Percentiles rank a stretch among this genome's conserved stretches.
Conservation (phyloP, 1,284 basidiomycete genomes). For the Testicularia cyperi region DNA sequence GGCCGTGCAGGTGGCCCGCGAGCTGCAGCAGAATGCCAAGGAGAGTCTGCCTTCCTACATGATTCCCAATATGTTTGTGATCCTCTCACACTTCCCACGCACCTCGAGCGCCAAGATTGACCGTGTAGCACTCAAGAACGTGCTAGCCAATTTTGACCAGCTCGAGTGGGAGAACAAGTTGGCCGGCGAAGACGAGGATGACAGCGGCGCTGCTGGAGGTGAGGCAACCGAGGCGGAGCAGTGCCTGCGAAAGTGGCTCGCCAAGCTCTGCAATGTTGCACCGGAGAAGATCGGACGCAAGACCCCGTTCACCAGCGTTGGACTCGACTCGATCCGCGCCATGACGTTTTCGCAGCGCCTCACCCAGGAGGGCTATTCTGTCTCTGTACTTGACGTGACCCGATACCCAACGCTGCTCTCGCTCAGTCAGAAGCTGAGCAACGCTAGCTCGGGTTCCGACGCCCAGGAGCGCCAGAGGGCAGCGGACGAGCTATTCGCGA, state of each 20-base stretch:
- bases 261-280: constrained; percentile 42
- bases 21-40: constrained; percentile 40
- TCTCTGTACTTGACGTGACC: constrained; percentile 57
- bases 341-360: constrained; percentile 52
- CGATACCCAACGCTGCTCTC: constrained; percentile 46
- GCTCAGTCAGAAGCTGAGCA: constrained; percentile 35
- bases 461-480: constrained; percentile 9
- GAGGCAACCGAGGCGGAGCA: constrained; percentile 18
- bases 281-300: constrained; percentile 41
- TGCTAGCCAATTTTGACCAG: constrained; percentile 47
- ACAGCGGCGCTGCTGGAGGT: constrained; percentile 6
- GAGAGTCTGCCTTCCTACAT: constrained; percentile 55
- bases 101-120: constrained; percentile 61
- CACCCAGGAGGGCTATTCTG: constrained; percentile 32
- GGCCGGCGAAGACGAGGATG: constrained; percentile 24
- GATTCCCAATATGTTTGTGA: constrained; percentile 58
- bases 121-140: constrained; percentile 55
- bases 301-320: constrained; percentile 52
- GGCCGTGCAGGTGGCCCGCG: constrained; percentile 39
- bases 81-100: constrained; percentile 58
- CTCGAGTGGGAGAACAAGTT: constrained; percentile 52
- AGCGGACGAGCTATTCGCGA: constrained; percentile 11
- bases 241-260: constrained; percentile 34
- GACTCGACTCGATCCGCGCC: constrained; percentile 57
- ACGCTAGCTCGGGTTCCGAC: constrained; percentile 9